Evolutionary conservation across 2,329 filamentous ascomycete genomes (phyloP), one percentile per base, ranked within the genome.

Genomic region (Fusarium denticulatum): DNA sequence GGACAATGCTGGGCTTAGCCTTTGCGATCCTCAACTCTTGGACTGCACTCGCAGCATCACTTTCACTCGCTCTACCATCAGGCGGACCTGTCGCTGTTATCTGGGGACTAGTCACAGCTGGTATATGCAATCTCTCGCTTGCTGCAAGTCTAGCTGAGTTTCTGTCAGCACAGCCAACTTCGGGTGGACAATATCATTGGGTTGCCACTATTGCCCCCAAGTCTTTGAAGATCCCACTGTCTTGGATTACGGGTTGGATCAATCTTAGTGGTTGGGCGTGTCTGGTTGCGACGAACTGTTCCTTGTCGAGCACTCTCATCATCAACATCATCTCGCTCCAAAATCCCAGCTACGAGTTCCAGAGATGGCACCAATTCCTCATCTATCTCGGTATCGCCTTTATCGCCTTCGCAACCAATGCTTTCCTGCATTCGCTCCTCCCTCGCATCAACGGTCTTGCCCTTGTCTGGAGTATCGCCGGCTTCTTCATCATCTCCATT

Each of bases 301-400:
- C 93, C 6, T 84, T 94, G 7, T 91, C 90, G 8, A 91, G 89
- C 72, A 88, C 91, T 70, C 86, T 94, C 59, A 88, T 94, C 56
- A 80, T 92, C 22, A 90, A 90, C 57, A 86, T 93, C 62, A 91
- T 93, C 57, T 86, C 88, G 1, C 82, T 93, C 36, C 87, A 89
- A 76, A 83, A 91, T 72, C 83, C 88, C 2, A 82, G 77, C 47
- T 94, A 91, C 75, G 82, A 85, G 24, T 76, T 88, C 6, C 81
- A 91, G 72, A 78, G 88, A 30, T 94, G 91, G 90, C 91, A 94
- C 73, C 90, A 93, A 71, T 94, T 94, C 79, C 82, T 93, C 83
- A 87, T 69, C 80, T 81, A 81, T 34, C 71, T 81, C 10, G 79
- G 69, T 6, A 76, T 81, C 4, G 73, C 78, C 0, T 58, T 79